Conservation (phyloP, 164 flowering plant genomes). For the Magnolia sinica region DNA sequence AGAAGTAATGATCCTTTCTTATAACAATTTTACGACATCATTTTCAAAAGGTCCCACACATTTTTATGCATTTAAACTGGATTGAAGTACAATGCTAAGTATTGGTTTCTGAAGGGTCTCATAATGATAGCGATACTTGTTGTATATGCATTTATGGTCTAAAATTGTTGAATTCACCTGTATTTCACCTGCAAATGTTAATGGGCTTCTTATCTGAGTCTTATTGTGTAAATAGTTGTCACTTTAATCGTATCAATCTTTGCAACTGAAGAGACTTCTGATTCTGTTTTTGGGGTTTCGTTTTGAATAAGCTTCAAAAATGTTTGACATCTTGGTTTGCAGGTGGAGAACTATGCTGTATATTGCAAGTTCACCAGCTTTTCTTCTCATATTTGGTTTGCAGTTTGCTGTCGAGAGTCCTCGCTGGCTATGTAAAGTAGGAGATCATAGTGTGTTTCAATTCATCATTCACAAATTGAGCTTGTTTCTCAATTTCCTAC, state of each 20-base stretch:
- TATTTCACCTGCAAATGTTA: no score
- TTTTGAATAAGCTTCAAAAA: not conserved
- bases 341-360: conserved; percentile 92
- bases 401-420: conserved; percentile 94
- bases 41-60: no score
- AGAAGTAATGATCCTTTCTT: no score
- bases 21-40: no score
- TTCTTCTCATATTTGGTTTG: conserved; percentile 62
- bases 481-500: not conserved
- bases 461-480: not conserved
- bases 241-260: not conserved
- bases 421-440: conserved; percentile 85
- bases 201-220: no score
- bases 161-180: not conserved
- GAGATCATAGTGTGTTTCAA: conserved; percentile 1
- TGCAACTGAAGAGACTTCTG: not conserved
- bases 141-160: not conserved
- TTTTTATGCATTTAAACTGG: no score
- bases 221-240: no score
- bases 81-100: no score
- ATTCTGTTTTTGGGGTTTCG: not conserved
- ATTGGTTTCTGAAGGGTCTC: no score
- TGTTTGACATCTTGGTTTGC: conserved; percentile 13
- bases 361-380: conserved; percentile 67
- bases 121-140: not conserved